phyloP scores from a whole-genome alignment of 768 basidiomycete genomes.

The Amanita rimosa region DNA sequence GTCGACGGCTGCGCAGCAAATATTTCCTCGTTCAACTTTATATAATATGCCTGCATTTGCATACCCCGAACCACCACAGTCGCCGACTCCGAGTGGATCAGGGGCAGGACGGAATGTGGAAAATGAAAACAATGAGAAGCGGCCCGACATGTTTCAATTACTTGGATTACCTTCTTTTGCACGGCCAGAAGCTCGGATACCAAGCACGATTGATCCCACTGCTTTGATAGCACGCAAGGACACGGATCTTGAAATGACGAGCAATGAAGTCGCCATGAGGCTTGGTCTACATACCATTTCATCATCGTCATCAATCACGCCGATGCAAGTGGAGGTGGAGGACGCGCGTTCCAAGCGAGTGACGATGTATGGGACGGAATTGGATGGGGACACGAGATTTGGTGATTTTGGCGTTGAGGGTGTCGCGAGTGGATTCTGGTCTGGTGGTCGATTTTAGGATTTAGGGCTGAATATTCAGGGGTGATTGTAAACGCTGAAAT shows the following conservation, averaged over 20 bases:
- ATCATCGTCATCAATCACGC: constrained; percentile 15
- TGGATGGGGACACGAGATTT: constrained; percentile 74
- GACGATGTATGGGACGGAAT: constrained; percentile 79
- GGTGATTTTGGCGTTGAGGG: constrained; percentile 78
- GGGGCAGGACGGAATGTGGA: constrained; percentile 9
- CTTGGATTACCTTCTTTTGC: constrained; percentile 34
- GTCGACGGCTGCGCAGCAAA: constrained; percentile 36
- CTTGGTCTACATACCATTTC: constrained; percentile 30
- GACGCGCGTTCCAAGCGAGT: constrained; percentile 38
- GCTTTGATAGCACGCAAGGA: constrained; percentile 20
- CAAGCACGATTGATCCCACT: constrained; percentile 29
- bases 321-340: constrained; percentile 6
- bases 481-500: too few species aligned
- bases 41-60: constrained; percentile 28
- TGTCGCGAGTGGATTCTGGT: constrained; percentile 65
- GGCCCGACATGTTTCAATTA: constrained; percentile 33
- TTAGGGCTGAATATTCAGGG: too few species aligned
- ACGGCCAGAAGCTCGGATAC: constrained; percentile 22
- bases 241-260: constrained; percentile 18
- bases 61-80: constrained; percentile 46
- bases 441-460: constrained; percentile 20
- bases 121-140: constrained; percentile 16
- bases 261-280: constrained; percentile 34
- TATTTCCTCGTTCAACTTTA: constrained; percentile 15
- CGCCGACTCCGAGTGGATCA: constrained; percentile 39